Evolutionary conservation across 2,329 filamentous ascomycete species (phyloP).

Genomic region (Macrophomina phaseolina): DNA sequence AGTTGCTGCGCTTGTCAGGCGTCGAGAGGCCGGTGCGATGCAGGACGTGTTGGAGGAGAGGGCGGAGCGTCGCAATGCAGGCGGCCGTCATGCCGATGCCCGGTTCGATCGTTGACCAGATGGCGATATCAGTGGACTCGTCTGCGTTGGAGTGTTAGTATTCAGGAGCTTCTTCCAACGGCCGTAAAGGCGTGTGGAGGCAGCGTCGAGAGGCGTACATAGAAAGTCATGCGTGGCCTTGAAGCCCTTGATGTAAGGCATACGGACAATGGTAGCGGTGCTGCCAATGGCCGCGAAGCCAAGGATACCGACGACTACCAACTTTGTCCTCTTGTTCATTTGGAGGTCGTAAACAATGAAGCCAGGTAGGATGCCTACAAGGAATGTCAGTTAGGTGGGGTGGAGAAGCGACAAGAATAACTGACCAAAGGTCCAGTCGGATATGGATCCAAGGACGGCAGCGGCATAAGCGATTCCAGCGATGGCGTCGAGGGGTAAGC

Average conservation of each 20-base stretch:
- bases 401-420: neutral
- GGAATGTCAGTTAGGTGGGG: neutral
- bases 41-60: constrained; percentile 48
- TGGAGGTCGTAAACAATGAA: constrained; percentile 62
- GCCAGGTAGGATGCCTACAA: constrained; percentile 43
- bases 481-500: constrained; percentile 53
- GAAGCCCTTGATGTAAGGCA: constrained; percentile 50
- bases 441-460: constrained; percentile 37
- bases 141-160: neutral
- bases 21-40: constrained; percentile 33
- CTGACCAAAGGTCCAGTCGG: constrained; percentile 39
- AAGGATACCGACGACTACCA: constrained; percentile 59
- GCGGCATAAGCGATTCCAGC: constrained; percentile 56
- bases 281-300: constrained; percentile 58
- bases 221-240: constrained; percentile 49
- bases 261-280: constrained; percentile 55
- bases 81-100: constrained; percentile 52
- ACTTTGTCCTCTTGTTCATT: constrained; percentile 60
- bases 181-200: neutral
- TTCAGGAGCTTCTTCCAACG: neutral
- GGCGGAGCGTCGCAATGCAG: constrained; percentile 56
- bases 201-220: constrained; percentile 34
- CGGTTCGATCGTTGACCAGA: constrained; percentile 40
- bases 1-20: constrained; percentile 28
- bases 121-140: constrained; percentile 25